Base-by-base conservation (phyloP, 176 grass and related monocot genomes). In the Oryza punctata region DNA sequence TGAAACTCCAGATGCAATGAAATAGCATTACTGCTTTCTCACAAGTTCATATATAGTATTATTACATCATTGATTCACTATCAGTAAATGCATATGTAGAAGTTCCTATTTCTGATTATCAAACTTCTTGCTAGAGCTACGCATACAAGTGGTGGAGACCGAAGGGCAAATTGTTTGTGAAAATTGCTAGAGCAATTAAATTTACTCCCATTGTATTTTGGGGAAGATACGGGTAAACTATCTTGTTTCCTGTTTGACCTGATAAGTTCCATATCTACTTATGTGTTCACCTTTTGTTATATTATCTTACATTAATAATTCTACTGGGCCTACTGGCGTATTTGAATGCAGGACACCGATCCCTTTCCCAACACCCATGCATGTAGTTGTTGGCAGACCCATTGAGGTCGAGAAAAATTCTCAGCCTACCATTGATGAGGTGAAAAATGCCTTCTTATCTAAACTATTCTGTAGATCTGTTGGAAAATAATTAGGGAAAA, bases 181-280 rank as follows among this genome's bases (percentile, higher is more conserved):
- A 83, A 44, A 93, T 98, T 82, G 80, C 92, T 90, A 85, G 90
- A 90, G 87, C 87, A 65, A 77, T 98, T 21, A 98, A 98, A 90
- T 98, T 98, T 77, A 98, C 92, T 65, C 92, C 91, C 32, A 89
- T 93, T 74, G 61, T 98, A 77, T 98, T 95, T 47, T 98, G 96
- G 96, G 93, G 91, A 86, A 93, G 85, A 95, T 93, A 72, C n/a
- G 93, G 96, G 96, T 98, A 93, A 59, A 60, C 16, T 45, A 19
- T 72, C 59, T 12, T 40, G 2, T 24, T 70, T 28, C 37, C 26
- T 49, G 54, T 87, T 25, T 32, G 25, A 69, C 15, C 23, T 79
- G 59, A 61, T 59, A 82, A 23, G 83, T 81, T 45, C 45, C 33
- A 59, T 86, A 44, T 80, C 27, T 29, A 72, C 16, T 2, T 2